Conservation (phyloP, 768 basidiomycete species). For the Suillus occidentalis region DNA sequence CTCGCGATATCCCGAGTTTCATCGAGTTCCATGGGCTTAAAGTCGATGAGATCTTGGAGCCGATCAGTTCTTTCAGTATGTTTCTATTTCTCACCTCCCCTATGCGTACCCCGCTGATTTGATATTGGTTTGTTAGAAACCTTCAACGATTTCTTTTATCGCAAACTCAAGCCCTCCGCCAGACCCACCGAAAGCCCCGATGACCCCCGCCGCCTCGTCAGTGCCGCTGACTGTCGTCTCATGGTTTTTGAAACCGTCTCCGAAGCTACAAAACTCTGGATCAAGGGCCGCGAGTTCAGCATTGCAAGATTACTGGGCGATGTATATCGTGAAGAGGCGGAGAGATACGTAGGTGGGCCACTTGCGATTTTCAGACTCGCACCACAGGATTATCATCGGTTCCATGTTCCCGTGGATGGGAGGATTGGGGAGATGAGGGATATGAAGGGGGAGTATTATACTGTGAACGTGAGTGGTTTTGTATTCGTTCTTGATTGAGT, state of each 20-base stretch:
- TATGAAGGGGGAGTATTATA: slow-evolving; percentile 92
- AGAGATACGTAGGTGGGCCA: slow-evolving; percentile 76
- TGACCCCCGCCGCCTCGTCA: slow-evolving; percentile 78
- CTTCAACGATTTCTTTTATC: slow-evolving; percentile 92
- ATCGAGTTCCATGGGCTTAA: slow-evolving; percentile 89
- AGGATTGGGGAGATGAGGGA: slow-evolving; percentile 79
- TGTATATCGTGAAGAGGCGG: slow-evolving; percentile 64
- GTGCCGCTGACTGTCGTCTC: slow-evolving; percentile 93
- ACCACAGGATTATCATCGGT: slow-evolving; percentile 95
- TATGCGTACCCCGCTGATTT: slow-evolving; percentile 8
- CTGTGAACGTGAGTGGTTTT: slow-evolving; percentile 72
- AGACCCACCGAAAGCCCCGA: slow-evolving; percentile 72
- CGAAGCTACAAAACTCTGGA: slow-evolving; percentile 91
- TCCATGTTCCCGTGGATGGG: slow-evolving; percentile 87
- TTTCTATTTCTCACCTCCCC: slow-evolving; percentile 30
- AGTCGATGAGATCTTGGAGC: slow-evolving; percentile 79
- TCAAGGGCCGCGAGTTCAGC: slow-evolving; percentile 94
- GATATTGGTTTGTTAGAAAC: slow-evolving; percentile 50
- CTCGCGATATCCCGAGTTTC: slow-evolving; percentile 80
- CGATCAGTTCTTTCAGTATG: slow-evolving; percentile 80
- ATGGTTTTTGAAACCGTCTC: slow-evolving; percentile 88
- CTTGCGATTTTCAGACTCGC: slow-evolving; percentile 90
- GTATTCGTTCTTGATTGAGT: neutral
- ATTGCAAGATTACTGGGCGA: slow-evolving; percentile 80
- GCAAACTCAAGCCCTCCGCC: slow-evolving; percentile 82